These are phyloP conservation scores for Craterostigma plantagineum DNA, from an alignment of 257 asterid species.

Conservation along the genomic window DNA sequence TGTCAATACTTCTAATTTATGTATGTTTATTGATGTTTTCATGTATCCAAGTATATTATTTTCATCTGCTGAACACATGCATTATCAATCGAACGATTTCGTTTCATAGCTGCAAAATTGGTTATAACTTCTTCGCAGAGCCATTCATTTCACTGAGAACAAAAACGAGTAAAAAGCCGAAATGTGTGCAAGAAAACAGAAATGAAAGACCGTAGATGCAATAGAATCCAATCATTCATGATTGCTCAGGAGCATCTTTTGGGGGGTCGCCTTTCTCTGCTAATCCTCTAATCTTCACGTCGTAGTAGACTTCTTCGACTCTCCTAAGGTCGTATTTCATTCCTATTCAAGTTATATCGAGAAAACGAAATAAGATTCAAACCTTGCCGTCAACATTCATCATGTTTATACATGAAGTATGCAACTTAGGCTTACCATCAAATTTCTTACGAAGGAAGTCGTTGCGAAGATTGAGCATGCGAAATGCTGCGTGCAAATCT, in stretches of 20 bases:
- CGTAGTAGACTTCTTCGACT: constrained; percentile 85
- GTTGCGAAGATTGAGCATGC: constrained; percentile 95
- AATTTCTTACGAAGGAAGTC: constrained; percentile 93
- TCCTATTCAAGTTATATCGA: constrained; percentile 25
- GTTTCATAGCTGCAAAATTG: no score
- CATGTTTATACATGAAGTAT: neutral
- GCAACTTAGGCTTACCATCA: constrained; percentile 38
- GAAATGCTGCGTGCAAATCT: constrained; percentile 83
- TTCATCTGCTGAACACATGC: no score
- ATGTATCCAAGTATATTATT: no score
- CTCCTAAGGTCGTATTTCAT: constrained; percentile 89
- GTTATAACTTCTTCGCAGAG: no score
- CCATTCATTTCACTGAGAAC: no score
- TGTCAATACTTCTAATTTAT: no score
- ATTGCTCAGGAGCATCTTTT: constrained; percentile 14
- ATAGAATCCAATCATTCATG: constrained; percentile 10
- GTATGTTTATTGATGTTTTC: no score
- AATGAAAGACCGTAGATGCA: neutral
- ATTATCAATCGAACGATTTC: no score
- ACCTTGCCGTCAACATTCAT: neutral
- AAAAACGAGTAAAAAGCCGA: no score
- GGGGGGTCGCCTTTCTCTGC: constrained; percentile 19
- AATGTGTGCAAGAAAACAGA: neutral
- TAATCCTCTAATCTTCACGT: constrained; percentile 85
- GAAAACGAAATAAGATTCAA: neutral